Base-by-base conservation (phyloP, 2,329 filamentous ascomycete species). In the Tolypocladium tundrense region DNA sequence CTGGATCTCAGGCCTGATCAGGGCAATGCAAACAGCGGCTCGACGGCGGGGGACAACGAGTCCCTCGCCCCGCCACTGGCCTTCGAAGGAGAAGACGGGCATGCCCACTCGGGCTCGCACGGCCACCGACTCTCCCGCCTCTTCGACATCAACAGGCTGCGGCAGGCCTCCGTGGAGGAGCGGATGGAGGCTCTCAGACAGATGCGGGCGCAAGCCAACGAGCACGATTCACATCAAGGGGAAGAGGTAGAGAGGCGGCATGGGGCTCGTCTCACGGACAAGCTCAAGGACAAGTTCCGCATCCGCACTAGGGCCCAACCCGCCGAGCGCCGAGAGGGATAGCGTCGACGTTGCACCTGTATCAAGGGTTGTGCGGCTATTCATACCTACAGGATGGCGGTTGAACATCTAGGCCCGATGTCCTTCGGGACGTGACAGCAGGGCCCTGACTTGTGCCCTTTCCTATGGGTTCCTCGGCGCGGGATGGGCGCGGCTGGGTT, bases 91-190 rank as follows among this genome's bases (percentile, higher is more conserved):
- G 71, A 71, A n/a, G 72, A 74, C 13, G 65, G 57, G 3, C 60
- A 65, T 35, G 62, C 69, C 39, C 65, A 64, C 13, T 70, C 70
- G 33, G 59, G 63, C 1, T 59, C 65, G 2, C 75, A 76, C 58
- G 72, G 73, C 41, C 72, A 75, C 43, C 76, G 82, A 27, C 65
- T 77, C 5, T 80, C 80, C 0, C 77, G 82, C 4, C 66, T 85
- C 5, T 73, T 85, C 45, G 83, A 86, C 62, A 72, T 84, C 52
- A 77, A 81, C 61, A 72, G 80, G 51, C 70, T 87, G 21, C 77
- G 83, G 13, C 77, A 84, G 59, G 83, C 83, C n/a, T 74, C 82
- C 0, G 75, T 79, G 4, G 81, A 85, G 62, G 84, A 87, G 68
- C 81, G 83, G n/a, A 82, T 87, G 57, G 81, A 80, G 57, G 80